Evolutionary conservation across 2,329 filamentous ascomycete species (phyloP).

Genomic region (Penicillium olsonii): DNA sequence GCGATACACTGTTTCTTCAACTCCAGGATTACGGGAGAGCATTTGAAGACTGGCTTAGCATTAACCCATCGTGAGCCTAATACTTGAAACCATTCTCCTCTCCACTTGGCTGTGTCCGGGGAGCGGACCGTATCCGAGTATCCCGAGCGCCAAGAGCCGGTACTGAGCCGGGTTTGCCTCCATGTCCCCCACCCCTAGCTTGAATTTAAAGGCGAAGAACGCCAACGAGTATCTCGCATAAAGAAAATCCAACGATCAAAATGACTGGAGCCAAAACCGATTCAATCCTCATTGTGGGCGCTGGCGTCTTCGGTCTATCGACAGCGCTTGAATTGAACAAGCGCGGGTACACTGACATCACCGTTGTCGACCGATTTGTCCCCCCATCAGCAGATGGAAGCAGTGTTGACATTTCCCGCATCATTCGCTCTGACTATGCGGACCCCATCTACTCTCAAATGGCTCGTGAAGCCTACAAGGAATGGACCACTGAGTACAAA

Average conservation of each 20-base stretch:
- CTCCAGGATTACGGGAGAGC: constrained; percentile 39
- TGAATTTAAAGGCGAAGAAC: too few species aligned
- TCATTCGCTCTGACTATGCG: constrained; percentile 72
- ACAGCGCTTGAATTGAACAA: constrained; percentile 65
- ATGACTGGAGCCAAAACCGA: constrained; percentile 24
- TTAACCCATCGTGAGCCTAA: constrained; percentile 17
- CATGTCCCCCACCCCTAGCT: background rate
- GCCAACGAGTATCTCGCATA: background rate
- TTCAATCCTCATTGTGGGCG: constrained; percentile 60
- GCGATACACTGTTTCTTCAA: constrained; percentile 35
- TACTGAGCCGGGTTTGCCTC: constrained; percentile 4
- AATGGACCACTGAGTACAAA: constrained; percentile 54
- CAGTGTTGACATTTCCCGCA: constrained; percentile 59
- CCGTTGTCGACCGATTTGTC: constrained; percentile 56
- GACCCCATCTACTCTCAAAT: constrained; percentile 72
- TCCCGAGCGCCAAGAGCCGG: constrained; percentile 20
- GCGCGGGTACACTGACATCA: constrained; percentile 55
- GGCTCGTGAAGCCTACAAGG: constrained; percentile 68
- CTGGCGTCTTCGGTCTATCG: constrained; percentile 18
- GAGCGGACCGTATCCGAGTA: constrained; percentile 21
- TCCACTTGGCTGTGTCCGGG: background rate
- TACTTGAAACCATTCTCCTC: background rate
- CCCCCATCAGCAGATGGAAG: constrained; percentile 57
- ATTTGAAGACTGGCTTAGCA: constrained; percentile 39
- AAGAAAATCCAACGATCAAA: constrained; percentile 11